Conservation (phyloP, 208 protist genomes). For the Angomonas desouzai region DNA sequence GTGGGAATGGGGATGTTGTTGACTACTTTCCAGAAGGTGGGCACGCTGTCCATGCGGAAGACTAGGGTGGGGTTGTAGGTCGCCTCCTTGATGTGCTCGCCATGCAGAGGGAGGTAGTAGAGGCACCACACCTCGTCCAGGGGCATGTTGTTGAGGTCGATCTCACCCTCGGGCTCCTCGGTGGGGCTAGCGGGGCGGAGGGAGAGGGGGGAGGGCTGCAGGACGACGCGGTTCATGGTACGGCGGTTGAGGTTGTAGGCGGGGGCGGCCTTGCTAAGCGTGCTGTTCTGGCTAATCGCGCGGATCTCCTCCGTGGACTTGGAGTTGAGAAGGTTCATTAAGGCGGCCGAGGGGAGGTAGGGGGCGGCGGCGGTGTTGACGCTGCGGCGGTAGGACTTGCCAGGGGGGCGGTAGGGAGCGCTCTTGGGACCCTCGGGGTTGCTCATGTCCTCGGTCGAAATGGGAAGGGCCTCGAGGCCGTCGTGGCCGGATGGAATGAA, state of each 20-base stretch:
- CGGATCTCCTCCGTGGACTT: conserved; percentile 58
- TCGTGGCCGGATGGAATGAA: conserved; percentile 45
- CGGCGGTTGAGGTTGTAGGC: conserved; percentile 60
- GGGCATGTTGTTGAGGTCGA: conserved; percentile 29
- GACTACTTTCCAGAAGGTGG: conserved; percentile 88
- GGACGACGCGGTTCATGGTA: conserved; percentile 56
- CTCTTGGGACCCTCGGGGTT: conserved; percentile 5
- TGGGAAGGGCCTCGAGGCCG: conserved; percentile 48
- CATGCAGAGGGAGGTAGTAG: conserved; percentile 60
- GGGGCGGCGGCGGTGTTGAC: conserved; percentile 20
- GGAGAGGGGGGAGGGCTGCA: conserved; percentile 54
- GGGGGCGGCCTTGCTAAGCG: conserved; percentile 39
- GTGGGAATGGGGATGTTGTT: conserved; percentile 91
- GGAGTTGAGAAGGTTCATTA: conserved; percentile 12
- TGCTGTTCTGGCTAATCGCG: conserved; percentile 56
- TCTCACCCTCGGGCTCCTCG: conserved; percentile 25
- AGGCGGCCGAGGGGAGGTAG: conserved; percentile 9
- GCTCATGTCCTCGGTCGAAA: conserved; percentile 64
- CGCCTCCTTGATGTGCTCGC: conserved; percentile 66
- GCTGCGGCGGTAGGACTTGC: conserved; percentile 13
- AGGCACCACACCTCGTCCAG: conserved; percentile 78
- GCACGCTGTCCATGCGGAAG: conserved; percentile 74
- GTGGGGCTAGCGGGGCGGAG: conserved; percentile 42
- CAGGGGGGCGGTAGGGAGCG: conserved; percentile 10
- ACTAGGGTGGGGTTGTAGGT: conserved; percentile 80